Base-by-base conservation (phyloP, 805 yeast genomes). In the Metschnikowia henanensis region DNA sequence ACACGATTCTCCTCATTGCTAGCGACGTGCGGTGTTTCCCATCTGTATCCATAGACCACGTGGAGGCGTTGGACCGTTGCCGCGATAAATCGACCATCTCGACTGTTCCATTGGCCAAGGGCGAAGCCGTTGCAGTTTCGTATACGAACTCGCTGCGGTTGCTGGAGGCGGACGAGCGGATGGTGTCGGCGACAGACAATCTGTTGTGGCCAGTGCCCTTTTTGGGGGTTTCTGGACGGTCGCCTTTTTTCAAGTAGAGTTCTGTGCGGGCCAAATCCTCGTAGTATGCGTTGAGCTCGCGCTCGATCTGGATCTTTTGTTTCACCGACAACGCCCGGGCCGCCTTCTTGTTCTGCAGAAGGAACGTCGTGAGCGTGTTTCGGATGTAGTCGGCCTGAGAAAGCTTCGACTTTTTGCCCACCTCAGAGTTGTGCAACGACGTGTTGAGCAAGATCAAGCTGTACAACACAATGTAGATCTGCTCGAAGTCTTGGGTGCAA, bases 371-470 rank as follows among this genome's bases (percentile, higher is more conserved):
- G 52, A 69, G 65, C 16, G 76, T 71, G 57, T 71, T 71, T 33
- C 59, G 58, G 45, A 71, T 66, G 50, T 69, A 72, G 53, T 70
- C 76, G 13, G 60, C 51, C 51, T 70, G 73, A 35, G 67, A 62
- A 36, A 71, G 71, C 47, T 64, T 66, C 28, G 67, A 60, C 45
- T 65, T 68, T 44, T 59, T 65, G 49, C 59, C 62, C 13, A 71
- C 57, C 49, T 67, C 75, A 6, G 61, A 56, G 45, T 83, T 83
- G 65, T 87, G 89, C 30, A 87, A 65, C 42, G 89, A 90, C 0
- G 95, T 85, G 62, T 88, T 88, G 41, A 87, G 69, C 39, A 88
- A 74, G 39, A 88, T 71, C 52, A 88, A 65, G 2, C 90, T 76
- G 62, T 87, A 88, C 29, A 87, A 73, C 3, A 87, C 74, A 25